Conservation (phyloP, 768 basidiomycete genomes). For the Serendipita vermifera region DNA sequence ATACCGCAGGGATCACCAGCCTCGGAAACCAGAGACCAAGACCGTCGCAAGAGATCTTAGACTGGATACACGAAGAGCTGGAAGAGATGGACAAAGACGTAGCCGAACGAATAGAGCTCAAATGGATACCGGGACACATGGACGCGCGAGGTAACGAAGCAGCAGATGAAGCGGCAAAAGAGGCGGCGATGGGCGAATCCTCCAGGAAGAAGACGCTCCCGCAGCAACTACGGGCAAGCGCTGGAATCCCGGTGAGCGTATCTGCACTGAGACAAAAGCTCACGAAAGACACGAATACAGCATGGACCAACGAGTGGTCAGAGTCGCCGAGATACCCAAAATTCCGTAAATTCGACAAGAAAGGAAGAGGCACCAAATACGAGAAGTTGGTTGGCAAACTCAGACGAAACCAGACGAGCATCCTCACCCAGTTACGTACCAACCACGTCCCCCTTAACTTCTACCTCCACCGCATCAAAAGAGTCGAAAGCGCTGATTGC, state of each 20-base stretch:
- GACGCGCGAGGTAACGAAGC: constrained; percentile 14
- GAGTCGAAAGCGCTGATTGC: neutral
- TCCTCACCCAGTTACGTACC: neutral
- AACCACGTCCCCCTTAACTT: neutral
- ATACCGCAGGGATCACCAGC: too few species aligned
- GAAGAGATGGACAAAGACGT: too few species aligned
- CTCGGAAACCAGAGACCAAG: too few species aligned
- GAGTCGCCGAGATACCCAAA: neutral
- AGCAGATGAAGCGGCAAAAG: constrained; percentile 12
- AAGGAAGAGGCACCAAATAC: neutral
- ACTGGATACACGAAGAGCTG: too few species aligned
- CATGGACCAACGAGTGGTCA: neutral
- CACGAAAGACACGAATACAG: neutral
- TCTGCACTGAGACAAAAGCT: constrained; percentile 14
- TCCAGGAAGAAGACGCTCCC: neutral
- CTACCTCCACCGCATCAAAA: neutral
- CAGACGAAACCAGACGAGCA: neutral
- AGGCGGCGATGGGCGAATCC: constrained; percentile 10
- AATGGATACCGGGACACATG: constrained; percentile 15
- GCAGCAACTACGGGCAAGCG: neutral
- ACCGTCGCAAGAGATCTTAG: too few species aligned
- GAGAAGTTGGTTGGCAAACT: neutral
- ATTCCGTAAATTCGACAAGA: neutral
- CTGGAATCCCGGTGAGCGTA: constrained; percentile 14
- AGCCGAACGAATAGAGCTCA: too few species aligned